Conservation (phyloP, 331 rosid species). For the Pyracantha coccinea region DNA sequence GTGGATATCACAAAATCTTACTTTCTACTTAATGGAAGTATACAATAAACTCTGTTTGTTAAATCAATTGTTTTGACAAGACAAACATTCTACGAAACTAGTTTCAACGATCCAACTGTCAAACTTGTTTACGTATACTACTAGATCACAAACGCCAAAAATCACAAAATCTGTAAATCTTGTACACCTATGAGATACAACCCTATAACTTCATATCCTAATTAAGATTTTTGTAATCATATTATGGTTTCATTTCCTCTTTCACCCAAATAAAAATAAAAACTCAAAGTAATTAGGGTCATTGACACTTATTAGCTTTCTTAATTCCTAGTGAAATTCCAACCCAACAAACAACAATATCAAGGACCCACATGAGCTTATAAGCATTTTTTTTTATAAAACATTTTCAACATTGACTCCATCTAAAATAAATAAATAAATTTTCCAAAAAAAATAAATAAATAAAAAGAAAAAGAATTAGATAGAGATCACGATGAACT, state of each 20-base stretch:
- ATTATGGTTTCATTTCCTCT: background rate
- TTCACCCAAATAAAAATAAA: constrained; percentile 5
- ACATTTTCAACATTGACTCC: background rate
- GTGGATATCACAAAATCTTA: too few relatives aligned
- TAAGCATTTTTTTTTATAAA: background rate
- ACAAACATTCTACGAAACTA: too few relatives aligned
- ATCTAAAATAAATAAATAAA: background rate
- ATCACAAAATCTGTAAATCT: constrained; percentile 9
- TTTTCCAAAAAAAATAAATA: too few relatives aligned
- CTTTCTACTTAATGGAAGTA: too few relatives aligned
- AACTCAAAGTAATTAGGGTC: background rate
- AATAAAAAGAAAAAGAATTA: background rate
- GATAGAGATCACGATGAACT: background rate
- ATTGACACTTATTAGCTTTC: background rate
- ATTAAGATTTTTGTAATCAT: constrained; percentile 10
- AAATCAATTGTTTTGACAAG: too few relatives aligned
- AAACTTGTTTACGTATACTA: too few relatives aligned
- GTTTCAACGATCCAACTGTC: too few relatives aligned
- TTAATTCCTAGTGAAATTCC: constrained; percentile 23
- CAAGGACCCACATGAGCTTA: background rate
- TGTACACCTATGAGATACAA: constrained; percentile 6
- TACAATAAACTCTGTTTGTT: too few relatives aligned
- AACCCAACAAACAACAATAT: constrained; percentile 15
- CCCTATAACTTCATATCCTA: constrained; percentile 14
- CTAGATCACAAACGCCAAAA: too few relatives aligned